Conservation (phyloP, 345 rosid genomes). For the Psidium guajava region DNA sequence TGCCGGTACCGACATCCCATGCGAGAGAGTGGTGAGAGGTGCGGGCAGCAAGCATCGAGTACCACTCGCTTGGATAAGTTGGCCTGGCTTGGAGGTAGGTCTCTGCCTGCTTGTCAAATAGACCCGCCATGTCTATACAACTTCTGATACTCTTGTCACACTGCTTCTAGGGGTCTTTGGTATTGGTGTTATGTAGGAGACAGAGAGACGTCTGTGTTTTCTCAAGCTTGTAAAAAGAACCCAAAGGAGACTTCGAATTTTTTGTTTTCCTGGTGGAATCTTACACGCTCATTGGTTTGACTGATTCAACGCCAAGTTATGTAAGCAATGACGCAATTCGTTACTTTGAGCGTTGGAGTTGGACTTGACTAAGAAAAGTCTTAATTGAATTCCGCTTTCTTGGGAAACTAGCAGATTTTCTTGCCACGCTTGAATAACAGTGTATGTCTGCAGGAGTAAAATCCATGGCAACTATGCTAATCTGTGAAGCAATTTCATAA, state of each 20-base stretch:
- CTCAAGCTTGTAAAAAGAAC: neutral
- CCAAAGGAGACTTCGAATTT: neutral
- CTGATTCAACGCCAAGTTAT: neutral
- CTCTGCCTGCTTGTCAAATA: neutral
- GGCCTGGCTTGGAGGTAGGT: neutral
- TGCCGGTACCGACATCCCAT: neutral
- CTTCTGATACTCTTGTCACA: neutral
- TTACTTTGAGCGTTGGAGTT: neutral
- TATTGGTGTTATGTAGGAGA: neutral
- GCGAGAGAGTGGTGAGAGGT: neutral
- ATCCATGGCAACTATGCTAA: too few relatives aligned
- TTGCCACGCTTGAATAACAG: neutral
- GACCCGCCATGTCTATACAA: neutral
- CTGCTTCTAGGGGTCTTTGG: neutral
- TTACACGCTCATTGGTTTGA: neutral
- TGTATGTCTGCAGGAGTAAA: neutral
- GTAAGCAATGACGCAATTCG: neutral
- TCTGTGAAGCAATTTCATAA: too few relatives aligned
- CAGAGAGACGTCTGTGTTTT: neutral
- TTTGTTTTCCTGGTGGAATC: neutral
- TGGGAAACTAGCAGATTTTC: neutral
- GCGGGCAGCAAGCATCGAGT: neutral
- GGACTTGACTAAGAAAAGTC: neutral
- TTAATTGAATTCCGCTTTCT: neutral
- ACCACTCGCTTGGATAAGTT: neutral